Percentiles rank a stretch among this genome's conserved stretches.
These are phyloP conservation scores for Capronia epimyces DNA, from an alignment of 2,329 filamentous ascomycete species.

Conservation along the genomic window DNA sequence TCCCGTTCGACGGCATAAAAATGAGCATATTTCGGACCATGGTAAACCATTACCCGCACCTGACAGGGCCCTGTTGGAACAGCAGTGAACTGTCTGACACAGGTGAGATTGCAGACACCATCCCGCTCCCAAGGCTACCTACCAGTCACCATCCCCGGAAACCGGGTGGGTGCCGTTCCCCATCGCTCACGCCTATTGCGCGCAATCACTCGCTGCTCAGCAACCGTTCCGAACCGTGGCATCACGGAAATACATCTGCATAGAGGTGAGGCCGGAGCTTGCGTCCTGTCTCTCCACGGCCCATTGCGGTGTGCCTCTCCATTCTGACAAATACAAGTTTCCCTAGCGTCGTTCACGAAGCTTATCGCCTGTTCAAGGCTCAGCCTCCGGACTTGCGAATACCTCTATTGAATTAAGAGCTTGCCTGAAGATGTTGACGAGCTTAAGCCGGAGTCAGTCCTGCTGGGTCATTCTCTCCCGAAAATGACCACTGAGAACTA, in stretches of 20 bases:
- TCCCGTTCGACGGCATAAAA: no score
- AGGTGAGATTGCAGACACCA: no score
- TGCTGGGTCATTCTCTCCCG: no score
- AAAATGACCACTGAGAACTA: no score
- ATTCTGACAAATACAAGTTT: slow-evolving; percentile 7
- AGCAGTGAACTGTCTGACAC: no score
- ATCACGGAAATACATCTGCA: neutral
- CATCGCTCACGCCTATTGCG: neutral
- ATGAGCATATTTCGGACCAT: neutral
- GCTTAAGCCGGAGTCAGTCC: no score
- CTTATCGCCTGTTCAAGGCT: slow-evolving; percentile 1
- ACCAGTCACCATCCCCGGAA: no score
- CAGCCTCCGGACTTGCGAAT: slow-evolving; percentile 14
- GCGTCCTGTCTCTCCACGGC: neutral
- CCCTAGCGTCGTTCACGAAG: neutral
- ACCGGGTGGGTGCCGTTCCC: neutral
- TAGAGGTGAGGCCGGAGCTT: neutral
- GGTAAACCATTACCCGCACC: neutral
- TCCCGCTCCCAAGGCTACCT: no score
- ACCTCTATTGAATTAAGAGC: no score
- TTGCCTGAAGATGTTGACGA: no score
- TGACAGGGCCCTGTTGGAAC: no score
- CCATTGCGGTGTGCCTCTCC: neutral
- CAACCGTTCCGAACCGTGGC: slow-evolving; percentile 7
- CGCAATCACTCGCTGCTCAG: neutral